Evolutionary conservation across 2,329 filamentous ascomycete species (phyloP).

Genomic region (Periconia sp.): DNA sequence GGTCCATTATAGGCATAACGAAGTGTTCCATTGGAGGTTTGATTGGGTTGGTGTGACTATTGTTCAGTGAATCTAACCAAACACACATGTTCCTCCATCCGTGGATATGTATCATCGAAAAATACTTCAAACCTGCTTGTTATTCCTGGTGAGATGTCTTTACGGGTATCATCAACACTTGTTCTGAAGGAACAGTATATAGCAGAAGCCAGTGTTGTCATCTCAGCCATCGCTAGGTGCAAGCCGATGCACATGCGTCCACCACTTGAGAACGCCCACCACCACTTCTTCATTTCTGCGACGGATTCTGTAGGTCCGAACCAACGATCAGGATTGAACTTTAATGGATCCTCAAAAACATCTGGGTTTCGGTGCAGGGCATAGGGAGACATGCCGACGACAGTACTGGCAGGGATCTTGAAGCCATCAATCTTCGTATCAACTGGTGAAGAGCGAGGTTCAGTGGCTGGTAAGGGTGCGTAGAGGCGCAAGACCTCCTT

Average conservation of each 20-base stretch:
- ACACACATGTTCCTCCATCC: no score
- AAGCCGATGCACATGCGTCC: conserved; percentile 50
- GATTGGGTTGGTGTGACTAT: no score
- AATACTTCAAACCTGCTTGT: conserved; percentile 53
- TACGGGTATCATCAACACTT: conserved; percentile 24
- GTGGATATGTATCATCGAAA: conserved; percentile 38
- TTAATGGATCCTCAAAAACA: conserved; percentile 34
- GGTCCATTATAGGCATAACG: no score
- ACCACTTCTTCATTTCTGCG: conserved; percentile 42
- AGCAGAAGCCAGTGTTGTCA: conserved; percentile 55
- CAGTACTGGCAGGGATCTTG: conserved; percentile 39
- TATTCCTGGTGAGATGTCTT: conserved; percentile 44
- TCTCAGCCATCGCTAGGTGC: conserved; percentile 57
- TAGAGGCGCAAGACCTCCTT: conserved; percentile 59
- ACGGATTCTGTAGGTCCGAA: conserved; percentile 28
- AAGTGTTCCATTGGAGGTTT: no score
- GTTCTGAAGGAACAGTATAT: conserved; percentile 52
- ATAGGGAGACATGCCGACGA: conserved; percentile 49
- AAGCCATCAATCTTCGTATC: conserved; percentile 48
- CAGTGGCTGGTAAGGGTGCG: conserved; percentile 58
- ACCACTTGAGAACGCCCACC: conserved; percentile 50
- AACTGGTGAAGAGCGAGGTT: conserved; percentile 52
- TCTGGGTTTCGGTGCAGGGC: conserved; percentile 44
- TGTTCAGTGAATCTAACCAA: no score
- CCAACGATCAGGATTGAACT: no score